Conservation (phyloP, 2,329 filamentous ascomycete genomes). For the Knoxdaviesia capensis region DNA sequence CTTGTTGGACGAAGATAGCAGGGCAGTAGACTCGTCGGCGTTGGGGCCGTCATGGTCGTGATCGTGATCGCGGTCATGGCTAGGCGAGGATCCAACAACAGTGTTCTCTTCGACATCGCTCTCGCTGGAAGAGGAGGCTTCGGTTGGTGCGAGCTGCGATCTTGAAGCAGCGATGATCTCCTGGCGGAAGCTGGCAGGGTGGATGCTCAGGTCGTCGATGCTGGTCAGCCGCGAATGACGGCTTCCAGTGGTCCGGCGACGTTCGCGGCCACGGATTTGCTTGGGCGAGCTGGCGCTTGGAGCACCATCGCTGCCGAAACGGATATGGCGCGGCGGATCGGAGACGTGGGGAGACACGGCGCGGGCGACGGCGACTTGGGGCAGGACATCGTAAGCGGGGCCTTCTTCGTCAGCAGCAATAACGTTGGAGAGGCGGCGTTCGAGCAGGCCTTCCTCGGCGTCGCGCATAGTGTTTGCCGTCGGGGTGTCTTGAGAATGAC, state of each 20-base stretch:
- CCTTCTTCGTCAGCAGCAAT: constrained; percentile 34
- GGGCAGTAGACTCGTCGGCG: constrained; percentile 7
- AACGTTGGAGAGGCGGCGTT: constrained; percentile 17
- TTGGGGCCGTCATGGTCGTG: constrained; percentile 13
- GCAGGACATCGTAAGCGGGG: constrained; percentile 39
- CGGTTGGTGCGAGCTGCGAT: constrained; percentile 2
- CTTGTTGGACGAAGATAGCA: constrained; percentile 5
- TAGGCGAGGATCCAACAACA: too few relatives aligned
- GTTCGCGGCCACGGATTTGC: constrained; percentile 14
- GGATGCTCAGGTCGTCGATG: constrained; percentile 59
- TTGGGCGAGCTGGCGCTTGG: constrained; percentile 10
- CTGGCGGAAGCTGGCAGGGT: constrained; percentile 77
- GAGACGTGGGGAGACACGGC: constrained; percentile 14
- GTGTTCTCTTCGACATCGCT: constrained; percentile 29
- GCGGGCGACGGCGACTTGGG: constrained; percentile 38
- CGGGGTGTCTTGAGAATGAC: constrained; percentile 12
- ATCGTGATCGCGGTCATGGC: constrained; percentile 12
- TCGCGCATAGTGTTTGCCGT: constrained; percentile 11
- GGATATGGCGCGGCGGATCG: constrained; percentile 18
- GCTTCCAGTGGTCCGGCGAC: constrained; percentile 21
- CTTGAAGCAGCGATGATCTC: constrained; percentile 63
- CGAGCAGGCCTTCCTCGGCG: constrained; percentile 30
- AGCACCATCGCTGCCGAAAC: constrained; percentile 12
- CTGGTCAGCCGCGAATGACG: constrained; percentile 37
- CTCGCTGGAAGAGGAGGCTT: constrained; percentile 18